phyloP scores from a whole-genome alignment of 768 basidiomycete species.

The Lactifluus echinatus region DNA sequence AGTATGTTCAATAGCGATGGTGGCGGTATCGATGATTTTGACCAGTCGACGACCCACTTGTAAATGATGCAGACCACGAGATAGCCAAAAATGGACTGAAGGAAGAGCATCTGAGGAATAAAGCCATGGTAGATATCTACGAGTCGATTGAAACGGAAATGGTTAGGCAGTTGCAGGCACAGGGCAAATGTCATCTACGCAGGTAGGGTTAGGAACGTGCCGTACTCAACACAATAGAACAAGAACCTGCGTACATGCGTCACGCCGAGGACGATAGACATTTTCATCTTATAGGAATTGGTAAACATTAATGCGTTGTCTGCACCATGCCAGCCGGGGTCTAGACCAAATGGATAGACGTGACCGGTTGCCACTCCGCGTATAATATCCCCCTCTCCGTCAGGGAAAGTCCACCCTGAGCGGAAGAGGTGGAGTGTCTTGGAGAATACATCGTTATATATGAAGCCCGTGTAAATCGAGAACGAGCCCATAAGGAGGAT shows the following conservation, averaged over 20 bases:
- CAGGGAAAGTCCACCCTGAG: slow-evolving; percentile 80
- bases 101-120: slow-evolving; percentile 93
- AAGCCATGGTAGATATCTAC: slow-evolving; percentile 91
- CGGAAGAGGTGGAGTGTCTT: slow-evolving; percentile 80
- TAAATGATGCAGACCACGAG: slow-evolving; percentile 89
- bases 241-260: slow-evolving; percentile 64
- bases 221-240: background rate
- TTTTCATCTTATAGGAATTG: slow-evolving; percentile 99
- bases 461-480: slow-evolving; percentile 91
- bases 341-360: slow-evolving; percentile 89
- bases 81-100: slow-evolving; percentile 97
- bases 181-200: slow-evolving; percentile 95
- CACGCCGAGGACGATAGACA: slow-evolving; percentile 94
- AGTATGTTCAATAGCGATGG: slow-evolving; percentile 94
- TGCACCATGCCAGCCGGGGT: slow-evolving; percentile 91
- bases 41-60: slow-evolving; percentile 97
- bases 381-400: slow-evolving; percentile 33
- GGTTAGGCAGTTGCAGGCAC: slow-evolving; percentile 93
- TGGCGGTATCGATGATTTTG: slow-evolving; percentile 52
- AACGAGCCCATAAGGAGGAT: slow-evolving; percentile 97
- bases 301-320: slow-evolving; percentile 89
- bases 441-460: slow-evolving; percentile 99
- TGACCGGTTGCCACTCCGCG: slow-evolving; percentile 50
- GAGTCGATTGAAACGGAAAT: slow-evolving; percentile 83
- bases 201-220: background rate